Percentiles rank a stretch among this genome's conserved stretches.
phyloP scores from a whole-genome alignment of 2,329 filamentous ascomycete genomes.

The Thelonectria olida region DNA sequence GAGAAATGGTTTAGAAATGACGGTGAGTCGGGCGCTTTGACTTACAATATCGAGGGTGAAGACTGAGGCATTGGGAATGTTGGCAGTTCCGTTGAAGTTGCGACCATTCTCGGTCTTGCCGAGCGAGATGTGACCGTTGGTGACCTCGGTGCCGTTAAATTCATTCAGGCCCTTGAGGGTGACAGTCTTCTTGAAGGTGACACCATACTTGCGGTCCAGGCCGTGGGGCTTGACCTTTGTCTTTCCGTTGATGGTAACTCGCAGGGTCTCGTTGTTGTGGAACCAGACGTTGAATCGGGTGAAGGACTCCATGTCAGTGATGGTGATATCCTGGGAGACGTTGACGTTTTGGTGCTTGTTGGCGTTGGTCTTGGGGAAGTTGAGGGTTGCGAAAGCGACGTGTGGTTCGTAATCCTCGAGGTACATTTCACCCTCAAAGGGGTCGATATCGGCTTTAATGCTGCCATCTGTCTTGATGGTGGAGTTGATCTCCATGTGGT shows the following conservation, averaged over 20 bases:
- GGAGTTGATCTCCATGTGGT: conserved; percentile 65
- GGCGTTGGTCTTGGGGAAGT: conserved; percentile 62
- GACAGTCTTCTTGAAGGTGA: conserved; percentile 66
- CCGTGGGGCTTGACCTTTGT: conserved; percentile 61
- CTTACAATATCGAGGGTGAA: conserved; percentile 72
- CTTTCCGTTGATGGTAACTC: conserved; percentile 60
- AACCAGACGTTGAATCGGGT: conserved; percentile 65
- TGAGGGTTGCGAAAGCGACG: conserved; percentile 58
- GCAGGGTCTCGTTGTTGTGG: conserved; percentile 59
- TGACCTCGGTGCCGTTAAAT: conserved; percentile 64
- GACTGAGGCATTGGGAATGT: conserved; percentile 71
- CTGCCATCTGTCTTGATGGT: conserved; percentile 62
- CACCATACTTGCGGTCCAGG: conserved; percentile 57
- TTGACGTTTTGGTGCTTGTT: conserved; percentile 61
- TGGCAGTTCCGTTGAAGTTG: conserved; percentile 69
- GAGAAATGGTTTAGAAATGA: conserved; percentile 3
- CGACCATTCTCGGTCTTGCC: conserved; percentile 52
- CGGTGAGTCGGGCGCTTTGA: conserved; percentile 14
- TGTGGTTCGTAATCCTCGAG: conserved; percentile 59
- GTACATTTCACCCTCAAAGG: conserved; percentile 64
- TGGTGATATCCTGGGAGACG: conserved; percentile 57
- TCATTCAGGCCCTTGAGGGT: conserved; percentile 61
- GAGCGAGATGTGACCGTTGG: conserved; percentile 58
- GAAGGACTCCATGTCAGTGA: conserved; percentile 59
- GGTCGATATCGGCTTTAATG: conserved; percentile 60